Percentiles rank a stretch among this genome's conserved stretches.
Evolutionary conservation across 2,329 filamentous ascomycete genomes (phyloP).

Genomic region (Aspergillus melleus): DNA sequence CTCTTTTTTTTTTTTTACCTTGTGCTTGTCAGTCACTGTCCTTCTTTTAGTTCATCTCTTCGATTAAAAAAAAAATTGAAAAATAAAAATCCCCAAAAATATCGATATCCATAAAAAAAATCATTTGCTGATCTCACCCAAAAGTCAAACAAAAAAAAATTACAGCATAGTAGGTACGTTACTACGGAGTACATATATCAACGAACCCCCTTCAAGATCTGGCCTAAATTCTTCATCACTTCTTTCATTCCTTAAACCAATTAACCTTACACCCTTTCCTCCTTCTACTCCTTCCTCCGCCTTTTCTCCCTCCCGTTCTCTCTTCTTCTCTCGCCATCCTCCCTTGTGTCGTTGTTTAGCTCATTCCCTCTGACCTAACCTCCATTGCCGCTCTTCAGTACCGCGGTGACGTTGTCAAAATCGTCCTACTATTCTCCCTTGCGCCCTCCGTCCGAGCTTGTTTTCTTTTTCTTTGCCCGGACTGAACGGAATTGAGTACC

Average conservation of each 20-base stretch:
- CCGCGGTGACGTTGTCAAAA: constrained; percentile 19
- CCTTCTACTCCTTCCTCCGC: constrained; percentile 9
- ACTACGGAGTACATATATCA: constrained; percentile 31
- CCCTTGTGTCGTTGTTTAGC: constrained; percentile 14
- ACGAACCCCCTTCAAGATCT: constrained; percentile 30
- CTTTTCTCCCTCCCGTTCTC: constrained; percentile 3
- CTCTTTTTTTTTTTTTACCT: constrained; percentile 6
- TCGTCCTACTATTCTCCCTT: constrained; percentile 23
- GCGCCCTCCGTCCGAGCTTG: constrained; percentile 15
- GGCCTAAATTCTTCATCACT: constrained; percentile 26
- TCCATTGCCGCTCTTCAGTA: constrained; percentile 12
- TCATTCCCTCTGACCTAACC: constrained; percentile 12
- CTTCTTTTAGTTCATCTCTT: constrained; percentile 13
- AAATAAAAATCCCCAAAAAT: not conserved
- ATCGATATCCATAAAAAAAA: constrained; percentile 13
- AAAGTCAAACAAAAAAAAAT: constrained; percentile 8
- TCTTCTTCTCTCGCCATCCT: constrained; percentile 3
- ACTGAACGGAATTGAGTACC: constrained; percentile 23
- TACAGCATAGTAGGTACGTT: not conserved
- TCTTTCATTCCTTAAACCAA: constrained; percentile 19
- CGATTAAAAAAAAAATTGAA: constrained; percentile 9
- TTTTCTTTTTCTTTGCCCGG: constrained; percentile 17
- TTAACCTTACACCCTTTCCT: constrained; percentile 18
- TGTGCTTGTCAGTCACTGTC: constrained; percentile 4
- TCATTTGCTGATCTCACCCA: not conserved